Evolutionary conservation across 768 basidiomycete genomes (phyloP).

Genomic region (Neoboletus brunneissimus): DNA sequence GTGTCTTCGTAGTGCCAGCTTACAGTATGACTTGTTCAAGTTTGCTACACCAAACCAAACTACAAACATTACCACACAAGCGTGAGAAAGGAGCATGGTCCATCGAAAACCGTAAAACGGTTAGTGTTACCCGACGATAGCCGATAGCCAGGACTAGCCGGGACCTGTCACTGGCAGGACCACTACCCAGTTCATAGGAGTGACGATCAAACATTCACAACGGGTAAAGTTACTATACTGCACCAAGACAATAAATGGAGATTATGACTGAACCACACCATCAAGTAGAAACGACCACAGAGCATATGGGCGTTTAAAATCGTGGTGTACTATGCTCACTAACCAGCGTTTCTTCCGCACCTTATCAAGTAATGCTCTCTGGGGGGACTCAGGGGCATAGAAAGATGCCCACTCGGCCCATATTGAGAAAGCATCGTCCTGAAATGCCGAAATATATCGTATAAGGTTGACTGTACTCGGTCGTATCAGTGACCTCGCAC

Average conservation of each 20-base stretch:
- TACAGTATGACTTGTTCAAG: no score
- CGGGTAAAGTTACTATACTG: background rate
- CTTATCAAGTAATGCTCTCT: constrained; percentile 68
- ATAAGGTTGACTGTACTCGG: background rate
- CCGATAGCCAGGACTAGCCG: no score
- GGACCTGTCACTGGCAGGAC: no score
- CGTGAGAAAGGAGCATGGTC: no score
- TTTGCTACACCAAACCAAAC: no score
- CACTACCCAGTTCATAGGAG: no score
- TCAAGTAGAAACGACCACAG: constrained; percentile 84
- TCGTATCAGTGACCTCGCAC: constrained; percentile 40
- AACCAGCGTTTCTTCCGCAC: constrained; percentile 81
- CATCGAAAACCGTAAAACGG: no score
- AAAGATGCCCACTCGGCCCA: constrained; percentile 94
- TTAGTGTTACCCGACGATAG: no score
- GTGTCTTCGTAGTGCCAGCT: no score
- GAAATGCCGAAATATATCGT: constrained; percentile 7
- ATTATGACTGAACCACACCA: background rate
- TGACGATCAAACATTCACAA: background rate
- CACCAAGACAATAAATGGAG: background rate
- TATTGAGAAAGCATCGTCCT: constrained; percentile 96
- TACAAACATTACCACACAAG: no score
- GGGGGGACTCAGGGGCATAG: constrained; percentile 71
- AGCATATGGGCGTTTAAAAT: constrained; percentile 75
- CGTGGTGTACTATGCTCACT: constrained; percentile 89